Evolutionary conservation across 176 grass and related monocot genomes (phyloP).

Genomic region (Hyparrhenia diplandra): DNA sequence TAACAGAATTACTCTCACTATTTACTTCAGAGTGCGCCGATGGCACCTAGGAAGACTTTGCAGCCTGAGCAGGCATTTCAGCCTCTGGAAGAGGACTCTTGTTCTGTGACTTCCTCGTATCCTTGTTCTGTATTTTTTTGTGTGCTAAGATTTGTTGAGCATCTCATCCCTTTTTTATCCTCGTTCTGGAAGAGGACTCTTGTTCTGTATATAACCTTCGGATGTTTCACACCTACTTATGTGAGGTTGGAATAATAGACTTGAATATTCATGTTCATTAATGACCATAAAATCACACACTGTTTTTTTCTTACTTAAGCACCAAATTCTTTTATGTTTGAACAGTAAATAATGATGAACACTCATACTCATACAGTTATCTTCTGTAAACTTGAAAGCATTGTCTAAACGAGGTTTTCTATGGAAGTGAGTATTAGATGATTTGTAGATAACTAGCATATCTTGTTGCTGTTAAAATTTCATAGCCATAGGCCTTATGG

Average conservation of each 20-base stretch:
- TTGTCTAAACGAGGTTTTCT: not conserved
- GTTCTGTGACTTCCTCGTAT: slow-evolving; percentile 78
- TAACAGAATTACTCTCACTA: slow-evolving; percentile 14
- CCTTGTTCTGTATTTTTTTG: slow-evolving; percentile 56
- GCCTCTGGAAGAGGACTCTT: slow-evolving; percentile 57
- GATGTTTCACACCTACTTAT: not conserved
- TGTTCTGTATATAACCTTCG: no score
- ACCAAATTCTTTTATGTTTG: not conserved
- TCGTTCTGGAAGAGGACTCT: no score
- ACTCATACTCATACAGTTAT: not conserved
- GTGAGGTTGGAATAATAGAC: not conserved
- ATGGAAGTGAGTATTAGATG: no score
- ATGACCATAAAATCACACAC: not conserved
- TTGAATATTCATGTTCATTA: not conserved
- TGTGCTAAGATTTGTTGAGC: not conserved
- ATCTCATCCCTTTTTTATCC: not conserved
- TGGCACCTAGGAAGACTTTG: slow-evolving; percentile 35
- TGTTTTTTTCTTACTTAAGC: not conserved
- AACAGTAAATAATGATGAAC: not conserved
- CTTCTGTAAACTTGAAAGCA: not conserved
- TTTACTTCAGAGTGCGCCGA: slow-evolving; percentile 40
- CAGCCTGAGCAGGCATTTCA: slow-evolving; percentile 41
- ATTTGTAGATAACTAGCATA: no score
- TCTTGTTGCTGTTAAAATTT: no score
- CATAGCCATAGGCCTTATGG: no score